Evolutionary conservation across 306 rosid species (phyloP).

Genomic region (Vigna unguiculata): DNA sequence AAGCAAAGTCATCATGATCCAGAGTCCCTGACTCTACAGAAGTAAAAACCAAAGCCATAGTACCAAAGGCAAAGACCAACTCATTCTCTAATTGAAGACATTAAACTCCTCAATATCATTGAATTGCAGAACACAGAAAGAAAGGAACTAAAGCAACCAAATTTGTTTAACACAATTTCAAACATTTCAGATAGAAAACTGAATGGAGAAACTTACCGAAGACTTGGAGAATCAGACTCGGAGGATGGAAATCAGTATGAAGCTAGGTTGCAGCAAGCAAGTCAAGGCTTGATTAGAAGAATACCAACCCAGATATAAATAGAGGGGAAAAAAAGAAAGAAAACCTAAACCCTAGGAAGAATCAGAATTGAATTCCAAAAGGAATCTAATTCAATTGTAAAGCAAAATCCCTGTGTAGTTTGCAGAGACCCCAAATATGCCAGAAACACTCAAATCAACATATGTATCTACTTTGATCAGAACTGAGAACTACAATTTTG

Average conservation of each 20-base stretch:
- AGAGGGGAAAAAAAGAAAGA: background rate
- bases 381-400: slow-evolving; percentile 55
- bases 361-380: slow-evolving; percentile 59
- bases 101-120: background rate
- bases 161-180: background rate
- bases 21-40: background rate
- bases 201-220: slow-evolving; percentile 50
- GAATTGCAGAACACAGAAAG: background rate
- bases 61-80: slow-evolving; percentile 8
- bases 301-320: slow-evolving; percentile 1
- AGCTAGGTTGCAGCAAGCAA: slow-evolving; percentile 5
- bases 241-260: slow-evolving; percentile 10
- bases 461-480: slow-evolving; percentile 37
- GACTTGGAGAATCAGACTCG: slow-evolving; percentile 24
- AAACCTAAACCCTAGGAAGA: slow-evolving; percentile 34
- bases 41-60: background rate
- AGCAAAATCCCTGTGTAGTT: slow-evolving; percentile 23
- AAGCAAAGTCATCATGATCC: slow-evolving; percentile 12
- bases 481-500: slow-evolving; percentile 27
- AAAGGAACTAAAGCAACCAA: slow-evolving; percentile 24
- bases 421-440: slow-evolving; percentile 17
- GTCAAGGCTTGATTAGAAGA: slow-evolving; percentile 20
- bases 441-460: slow-evolving; percentile 33
- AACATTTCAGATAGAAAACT: slow-evolving; percentile 6
- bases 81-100: background rate